Evolutionary conservation across 1,284 basidiomycete species (phyloP).

Genomic region (Cryptococcus sp.): DNA sequence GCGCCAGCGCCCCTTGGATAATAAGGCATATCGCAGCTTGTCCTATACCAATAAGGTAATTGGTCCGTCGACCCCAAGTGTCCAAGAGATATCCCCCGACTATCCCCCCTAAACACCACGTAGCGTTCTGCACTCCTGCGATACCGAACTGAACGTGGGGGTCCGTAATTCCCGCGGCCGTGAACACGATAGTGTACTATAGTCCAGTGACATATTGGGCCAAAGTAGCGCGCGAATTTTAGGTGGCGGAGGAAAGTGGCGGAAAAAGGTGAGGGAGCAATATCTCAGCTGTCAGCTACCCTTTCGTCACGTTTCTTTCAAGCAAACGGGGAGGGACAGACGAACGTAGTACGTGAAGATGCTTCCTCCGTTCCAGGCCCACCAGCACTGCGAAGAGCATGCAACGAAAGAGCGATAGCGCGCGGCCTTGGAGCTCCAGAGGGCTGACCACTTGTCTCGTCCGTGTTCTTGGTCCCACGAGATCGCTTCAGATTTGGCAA

Average conservation of each 20-base stretch:
- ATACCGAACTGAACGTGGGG: slow-evolving; percentile 33
- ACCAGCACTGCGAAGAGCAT: slow-evolving; percentile 26
- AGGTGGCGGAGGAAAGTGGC: no score
- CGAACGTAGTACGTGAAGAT: not conserved
- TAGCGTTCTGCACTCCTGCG: slow-evolving; percentile 28
- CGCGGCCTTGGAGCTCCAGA: slow-evolving; percentile 28
- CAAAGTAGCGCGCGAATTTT: no score
- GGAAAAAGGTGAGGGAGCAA: slow-evolving; percentile 30
- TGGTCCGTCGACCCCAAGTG: slow-evolving; percentile 29
- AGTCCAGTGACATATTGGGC: no score
- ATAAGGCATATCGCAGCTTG: slow-evolving; percentile 24
- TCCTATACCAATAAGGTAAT: slow-evolving; percentile 30
- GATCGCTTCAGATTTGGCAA: slow-evolving; percentile 23
- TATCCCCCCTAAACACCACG: slow-evolving; percentile 31
- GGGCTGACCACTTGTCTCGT: slow-evolving; percentile 29
- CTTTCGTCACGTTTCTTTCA: no score
- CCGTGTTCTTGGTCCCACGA: slow-evolving; percentile 30
- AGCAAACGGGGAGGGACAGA: no score
- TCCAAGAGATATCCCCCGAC: slow-evolving; percentile 31
- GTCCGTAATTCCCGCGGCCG: slow-evolving; percentile 29
- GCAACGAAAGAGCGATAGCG: slow-evolving; percentile 33
- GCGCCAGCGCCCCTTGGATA: slow-evolving; percentile 24
- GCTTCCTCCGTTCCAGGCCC: slow-evolving; percentile 16
- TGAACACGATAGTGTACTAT: slow-evolving; percentile 29
- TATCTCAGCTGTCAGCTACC: no score